Conservation (phyloP, 1,139 yeast genomes). For the Hansenula sp. region DNA sequence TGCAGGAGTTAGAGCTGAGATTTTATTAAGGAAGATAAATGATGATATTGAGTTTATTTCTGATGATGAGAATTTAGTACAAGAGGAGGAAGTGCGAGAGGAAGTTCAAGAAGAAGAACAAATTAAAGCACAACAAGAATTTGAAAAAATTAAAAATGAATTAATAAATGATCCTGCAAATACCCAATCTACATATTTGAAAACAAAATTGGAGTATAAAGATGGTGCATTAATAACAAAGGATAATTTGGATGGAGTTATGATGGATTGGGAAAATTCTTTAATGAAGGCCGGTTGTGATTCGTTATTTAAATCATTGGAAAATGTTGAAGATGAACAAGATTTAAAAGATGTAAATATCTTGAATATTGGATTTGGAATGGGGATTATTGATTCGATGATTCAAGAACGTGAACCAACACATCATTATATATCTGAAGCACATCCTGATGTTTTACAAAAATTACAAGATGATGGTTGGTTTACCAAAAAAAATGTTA, state of each 20-base stretch:
- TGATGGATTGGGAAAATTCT: constrained; percentile 95
- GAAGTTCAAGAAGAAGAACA: constrained; percentile 18
- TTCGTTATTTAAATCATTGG: constrained; percentile 43
- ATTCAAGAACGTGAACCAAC: constrained; percentile 60
- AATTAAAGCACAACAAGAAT: constrained; percentile 17
- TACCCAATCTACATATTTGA: constrained; percentile 61
- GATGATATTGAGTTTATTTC: constrained; percentile 50
- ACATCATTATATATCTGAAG: constrained; percentile 85
- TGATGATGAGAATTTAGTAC: constrained; percentile 19
- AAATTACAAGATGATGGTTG: constrained; percentile 77
- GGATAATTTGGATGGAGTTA: constrained; percentile 80
- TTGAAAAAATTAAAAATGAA: constrained; percentile 15
- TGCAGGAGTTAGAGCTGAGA: constrained; percentile 91
- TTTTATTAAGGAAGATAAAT: constrained; percentile 67
- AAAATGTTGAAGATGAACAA: constrained; percentile 30
- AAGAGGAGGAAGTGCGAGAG: constrained; percentile 8
- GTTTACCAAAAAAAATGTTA: constrained; percentile 72
- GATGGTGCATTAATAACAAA: constrained; percentile 72
- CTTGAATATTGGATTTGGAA: constrained; percentile 89
- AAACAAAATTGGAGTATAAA: constrained; percentile 64
- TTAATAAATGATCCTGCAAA: constrained; percentile 49
- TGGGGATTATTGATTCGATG: constrained; percentile 89
- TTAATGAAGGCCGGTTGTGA: constrained; percentile 81
- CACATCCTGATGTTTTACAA: constrained; percentile 84
- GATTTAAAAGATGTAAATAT: constrained; percentile 42